Percentiles rank a stretch among this genome's conserved stretches.
Evolutionary conservation across 495 filamentous ascomycete genomes (phyloP).

Genomic region (Daldinia vernicosa): DNA sequence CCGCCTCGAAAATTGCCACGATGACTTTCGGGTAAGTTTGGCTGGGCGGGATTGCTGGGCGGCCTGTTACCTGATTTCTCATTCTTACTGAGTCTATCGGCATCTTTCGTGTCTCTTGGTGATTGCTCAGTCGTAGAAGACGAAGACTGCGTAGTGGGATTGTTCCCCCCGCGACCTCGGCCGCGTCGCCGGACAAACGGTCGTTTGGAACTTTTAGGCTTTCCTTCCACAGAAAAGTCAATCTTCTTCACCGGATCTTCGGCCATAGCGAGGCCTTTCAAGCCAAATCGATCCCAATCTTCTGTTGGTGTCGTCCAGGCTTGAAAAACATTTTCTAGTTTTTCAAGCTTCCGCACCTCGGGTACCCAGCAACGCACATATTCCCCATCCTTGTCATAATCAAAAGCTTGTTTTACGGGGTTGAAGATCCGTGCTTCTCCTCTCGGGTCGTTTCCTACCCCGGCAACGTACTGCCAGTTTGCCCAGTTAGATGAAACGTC

Average conservation of each 20-base stretch:
- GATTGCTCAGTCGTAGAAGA: not conserved
- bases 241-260: constrained; percentile 67
- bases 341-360: constrained; percentile 63
- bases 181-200: constrained; percentile 46
- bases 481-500: constrained; percentile 77
- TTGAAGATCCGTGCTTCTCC: constrained; percentile 74
- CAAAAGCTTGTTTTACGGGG: constrained; percentile 73
- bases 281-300: constrained; percentile 59
- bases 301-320: constrained; percentile 65
- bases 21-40: constrained; percentile 1
- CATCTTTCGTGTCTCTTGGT: constrained; percentile 3
- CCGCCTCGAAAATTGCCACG: constrained; percentile 42
- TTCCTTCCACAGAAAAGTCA: constrained; percentile 59
- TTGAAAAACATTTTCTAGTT: constrained; percentile 68
- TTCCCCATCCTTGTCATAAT: constrained; percentile 71
- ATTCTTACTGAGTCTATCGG: constrained; percentile 2
- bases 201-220: constrained; percentile 47
- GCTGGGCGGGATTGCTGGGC: not conserved
- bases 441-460: constrained; percentile 77
- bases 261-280: constrained; percentile 61
- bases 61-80: constrained; percentile 5
- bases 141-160: constrained; percentile 8
- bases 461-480: constrained; percentile 79
- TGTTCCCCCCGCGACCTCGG: constrained; percentile 35
- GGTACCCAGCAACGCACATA: constrained; percentile 74